A percentile compares a stretch with the other conserved stretches of the same genome.
Conservation (phyloP, 208 protist species). For the Endotrypanum monterogeii region DNA sequence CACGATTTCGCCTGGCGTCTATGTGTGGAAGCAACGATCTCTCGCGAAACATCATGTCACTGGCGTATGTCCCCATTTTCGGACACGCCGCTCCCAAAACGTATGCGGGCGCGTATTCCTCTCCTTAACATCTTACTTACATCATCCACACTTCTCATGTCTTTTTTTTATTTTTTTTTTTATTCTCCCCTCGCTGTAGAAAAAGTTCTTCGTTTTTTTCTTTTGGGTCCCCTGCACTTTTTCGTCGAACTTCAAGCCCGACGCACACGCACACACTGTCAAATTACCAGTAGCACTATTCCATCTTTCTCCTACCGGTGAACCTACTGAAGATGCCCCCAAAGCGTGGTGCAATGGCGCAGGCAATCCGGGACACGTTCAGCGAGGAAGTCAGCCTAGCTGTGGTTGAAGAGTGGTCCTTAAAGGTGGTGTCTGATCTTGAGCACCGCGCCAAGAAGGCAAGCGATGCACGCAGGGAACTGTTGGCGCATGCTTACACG, state of each 20-base stretch:
- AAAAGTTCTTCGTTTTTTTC: neutral
- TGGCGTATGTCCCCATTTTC: neutral
- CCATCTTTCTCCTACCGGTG: neutral
- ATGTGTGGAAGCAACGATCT: neutral
- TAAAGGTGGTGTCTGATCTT: conserved; percentile 31
- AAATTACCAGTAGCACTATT: neutral
- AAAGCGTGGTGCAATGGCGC: conserved; percentile 58
- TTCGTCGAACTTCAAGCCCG: neutral
- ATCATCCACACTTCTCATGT: neutral
- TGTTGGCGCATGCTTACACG: conserved; percentile 22
- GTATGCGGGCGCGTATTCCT: neutral
- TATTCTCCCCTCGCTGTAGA: too few species aligned
- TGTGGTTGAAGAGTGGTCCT: conserved; percentile 59
- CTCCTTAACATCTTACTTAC: too few species aligned
- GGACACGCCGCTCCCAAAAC: neutral
- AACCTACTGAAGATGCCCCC: conserved; percentile 36
- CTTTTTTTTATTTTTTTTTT: neutral
- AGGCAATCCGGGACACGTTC: conserved; percentile 65
- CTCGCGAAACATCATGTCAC: neutral
- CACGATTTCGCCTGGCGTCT: neutral
- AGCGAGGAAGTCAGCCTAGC: conserved; percentile 49
- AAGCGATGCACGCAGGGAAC: conserved; percentile 14
- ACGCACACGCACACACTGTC: neutral
- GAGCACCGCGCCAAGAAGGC: conserved; percentile 30
- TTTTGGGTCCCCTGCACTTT: neutral